phyloP scores from a whole-genome alignment of 2,329 filamentous ascomycete species.

The Thielaviopsis populi region DNA sequence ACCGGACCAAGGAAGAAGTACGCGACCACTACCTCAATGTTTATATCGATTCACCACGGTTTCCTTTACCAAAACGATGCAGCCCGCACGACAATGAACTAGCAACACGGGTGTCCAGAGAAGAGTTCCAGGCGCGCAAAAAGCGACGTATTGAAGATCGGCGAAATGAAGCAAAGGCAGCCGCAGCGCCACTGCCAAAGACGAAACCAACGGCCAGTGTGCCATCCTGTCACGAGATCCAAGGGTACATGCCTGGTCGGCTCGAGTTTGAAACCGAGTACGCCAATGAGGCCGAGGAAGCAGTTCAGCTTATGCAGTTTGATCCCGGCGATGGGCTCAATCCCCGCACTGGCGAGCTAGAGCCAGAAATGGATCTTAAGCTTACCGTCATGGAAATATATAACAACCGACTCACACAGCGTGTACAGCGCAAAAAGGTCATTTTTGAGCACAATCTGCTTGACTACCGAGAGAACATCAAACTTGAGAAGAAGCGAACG shows the following conservation, averaged over 20 bases:
- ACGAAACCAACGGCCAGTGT: conserved; percentile 93
- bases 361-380: conserved; percentile 95
- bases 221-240: conserved; percentile 91
- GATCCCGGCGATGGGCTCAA: conserved; percentile 91
- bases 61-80: conserved; percentile 75
- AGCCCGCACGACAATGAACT: conserved; percentile 68
- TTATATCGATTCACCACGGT: conserved; percentile 68
- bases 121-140: conserved; percentile 85
- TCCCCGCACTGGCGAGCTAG: conserved; percentile 64
- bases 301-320: conserved; percentile 96
- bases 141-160: conserved; percentile 86
- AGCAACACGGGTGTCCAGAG: conserved; percentile 66
- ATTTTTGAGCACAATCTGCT: conserved; percentile 90
- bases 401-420: conserved; percentile 76
- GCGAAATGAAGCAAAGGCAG: conserved; percentile 73
- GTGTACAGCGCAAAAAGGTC: conserved; percentile 88
- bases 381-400: conserved; percentile 98
- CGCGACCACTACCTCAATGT: conserved; percentile 83
- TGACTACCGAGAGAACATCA: conserved; percentile 83
- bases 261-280: conserved; percentile 96
- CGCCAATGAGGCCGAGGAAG: conserved; percentile 94
- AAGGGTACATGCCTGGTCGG: conserved; percentile 96
- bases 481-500: conserved; percentile 81
- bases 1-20: conserved; percentile 86
- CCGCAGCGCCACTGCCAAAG: conserved; percentile 71